phyloP scores from a whole-genome alignment of 108 stramenopile species.

The Epipyxis sp. region DNA sequence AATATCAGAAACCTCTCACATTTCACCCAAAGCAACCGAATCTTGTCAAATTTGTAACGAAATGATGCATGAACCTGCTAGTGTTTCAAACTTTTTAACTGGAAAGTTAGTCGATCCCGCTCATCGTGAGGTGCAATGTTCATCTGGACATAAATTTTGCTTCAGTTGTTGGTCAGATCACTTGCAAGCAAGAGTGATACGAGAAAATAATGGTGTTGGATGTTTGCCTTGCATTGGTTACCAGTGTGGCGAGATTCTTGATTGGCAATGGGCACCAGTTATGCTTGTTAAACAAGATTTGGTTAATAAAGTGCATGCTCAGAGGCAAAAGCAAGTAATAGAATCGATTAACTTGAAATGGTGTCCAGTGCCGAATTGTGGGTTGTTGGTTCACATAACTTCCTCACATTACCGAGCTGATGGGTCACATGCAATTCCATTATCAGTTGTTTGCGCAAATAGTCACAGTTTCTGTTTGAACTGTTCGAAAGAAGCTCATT shows the following conservation, averaged over 20 bases:
- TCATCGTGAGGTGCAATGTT: neutral
- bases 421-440: neutral
- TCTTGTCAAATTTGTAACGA: neutral
- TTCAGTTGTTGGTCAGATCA: constrained; percentile 8
- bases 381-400: constrained; percentile 1
- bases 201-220: neutral
- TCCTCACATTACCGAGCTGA: neutral
- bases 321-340: constrained; percentile 15
- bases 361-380: neutral
- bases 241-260: neutral
- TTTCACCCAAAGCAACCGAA: neutral
- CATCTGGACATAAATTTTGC: constrained; percentile 14
- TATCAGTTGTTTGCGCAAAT: neutral
- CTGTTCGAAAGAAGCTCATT: neutral
- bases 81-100: neutral
- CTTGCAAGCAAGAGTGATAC: neutral
- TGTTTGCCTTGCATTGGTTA: neutral
- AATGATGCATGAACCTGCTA: neutral
- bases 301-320: neutral
- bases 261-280: constrained; percentile 4
- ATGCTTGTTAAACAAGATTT: neutral
- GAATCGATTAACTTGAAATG: constrained; percentile 2
- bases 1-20: neutral
- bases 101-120: neutral
- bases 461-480: neutral